Evolutionary conservation across 768 basidiomycete genomes (phyloP), one percentile per base, ranked within the genome.

Genomic region (Leucocoprinus birnbaumii): DNA sequence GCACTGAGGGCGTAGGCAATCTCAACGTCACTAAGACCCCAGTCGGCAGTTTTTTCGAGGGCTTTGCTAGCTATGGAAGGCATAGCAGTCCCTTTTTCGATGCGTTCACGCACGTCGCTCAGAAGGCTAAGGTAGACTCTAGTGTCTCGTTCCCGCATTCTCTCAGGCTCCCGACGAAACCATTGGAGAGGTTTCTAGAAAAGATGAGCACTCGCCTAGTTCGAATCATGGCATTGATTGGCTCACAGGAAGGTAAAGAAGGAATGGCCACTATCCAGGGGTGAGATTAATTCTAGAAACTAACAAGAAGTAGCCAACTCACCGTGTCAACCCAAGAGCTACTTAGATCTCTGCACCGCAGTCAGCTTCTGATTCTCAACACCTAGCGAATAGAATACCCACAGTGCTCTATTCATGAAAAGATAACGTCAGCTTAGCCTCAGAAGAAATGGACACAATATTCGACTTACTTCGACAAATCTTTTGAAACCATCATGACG

Each of bases 21-120:
- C 59, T 77, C 77, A 14, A 74, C 63, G 34, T 75, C 66, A 24
- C 66, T 72, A n/a, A 79, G 65, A 14, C 72, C 73, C 55, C 75
- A 76, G 6, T 74, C 68, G 9, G 57, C 53, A 52, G 76, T 71
- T 31, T 74, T 75, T 55, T 76, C 68, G 1, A 78, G 63, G 13
- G 74, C 71, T 24, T 73, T 69, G 40, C 58, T 70, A 1, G 71
- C 71, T 51, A 75, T 77, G 26, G 73, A 67, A 2, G 65, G 60
- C 22, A 61, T 62, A 0, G 66, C 67, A 0, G 56, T 56, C n/a
- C 64, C 66, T 22, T 53, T 52, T 16, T 47, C 53, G 42, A 68
- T 54, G 31, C 65, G 59, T 2, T 60, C 51, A 11, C 61, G 61
- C 11, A 67, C 69, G 7, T 64, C 60, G 48, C 65, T 61, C 60